Base-by-base conservation (phyloP, 768 basidiomycete species). In the Sistotremastrum suecicum region DNA sequence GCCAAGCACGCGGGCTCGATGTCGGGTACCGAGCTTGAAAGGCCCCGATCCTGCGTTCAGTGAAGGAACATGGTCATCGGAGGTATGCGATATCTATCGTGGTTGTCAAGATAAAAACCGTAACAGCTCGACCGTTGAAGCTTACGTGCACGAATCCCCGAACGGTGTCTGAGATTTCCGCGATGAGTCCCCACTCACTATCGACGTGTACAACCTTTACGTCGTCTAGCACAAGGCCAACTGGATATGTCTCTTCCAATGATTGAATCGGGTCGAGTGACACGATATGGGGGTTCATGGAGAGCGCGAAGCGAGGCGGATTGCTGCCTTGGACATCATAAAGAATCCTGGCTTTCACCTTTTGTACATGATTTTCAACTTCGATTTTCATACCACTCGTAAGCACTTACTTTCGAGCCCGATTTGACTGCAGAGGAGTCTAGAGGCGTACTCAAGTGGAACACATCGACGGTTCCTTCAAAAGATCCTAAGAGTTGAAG, bases 401-500 rank as follows among this genome's bases (percentile, higher is more conserved):
- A 29, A 28, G 30, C 32, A 42, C 48, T 34, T 41, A 56, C 55
- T 57, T 67, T 68, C 48, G 65, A 59, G 5, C 67, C 68, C 38
- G 65, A 47, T 53, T 67, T 69, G 60, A 58, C 20, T 20, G 20
- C 20, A 20, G 20, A 20, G 20, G 20, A 67, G 36, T 44, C 48
- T 11, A 54, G 53, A 31, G 58, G 57, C n/a, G 60, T 45, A 42
- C 62, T 60, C 28, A 94, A 63, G 62, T 98, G 94, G 47, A 82
- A 73, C 34, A 76, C 69, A 56, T 95, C 91, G 29, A 85, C 70
- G 0, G 89, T 94, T 33, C 90, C 94, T 35, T 87, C 82, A 62
- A 90, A 98, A 60, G 83, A 92, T 0, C 89, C 91, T 29, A 92
- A 71, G 11, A 97, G 68, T 62, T 94, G 92, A 32, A 98, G 65